Percentiles rank a stretch among this genome's conserved stretches.
These are phyloP conservation scores for Echria macrotheca DNA, from an alignment of 495 filamentous ascomycete genomes.

Conservation along the genomic window DNA sequence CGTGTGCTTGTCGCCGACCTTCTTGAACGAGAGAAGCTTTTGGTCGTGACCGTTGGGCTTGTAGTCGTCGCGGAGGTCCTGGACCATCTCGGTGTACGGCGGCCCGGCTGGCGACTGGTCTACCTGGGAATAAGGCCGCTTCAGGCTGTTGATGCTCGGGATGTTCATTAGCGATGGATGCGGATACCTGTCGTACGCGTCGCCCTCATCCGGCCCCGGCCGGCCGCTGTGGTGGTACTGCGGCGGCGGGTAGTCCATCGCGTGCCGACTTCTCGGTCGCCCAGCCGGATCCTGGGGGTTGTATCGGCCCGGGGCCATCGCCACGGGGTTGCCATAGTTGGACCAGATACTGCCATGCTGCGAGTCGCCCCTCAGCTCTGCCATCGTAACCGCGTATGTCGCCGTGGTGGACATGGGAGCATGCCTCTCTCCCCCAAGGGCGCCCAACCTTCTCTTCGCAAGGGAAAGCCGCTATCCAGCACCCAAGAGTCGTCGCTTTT, in stretches of 20 bases:
- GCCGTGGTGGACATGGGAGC: constrained; percentile 50
- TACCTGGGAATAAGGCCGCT: constrained; percentile 43
- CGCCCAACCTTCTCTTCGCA: constrained; percentile 14
- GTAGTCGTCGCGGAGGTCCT: constrained; percentile 50
- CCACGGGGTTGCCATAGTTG: constrained; percentile 44
- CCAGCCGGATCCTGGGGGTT: constrained; percentile 34
- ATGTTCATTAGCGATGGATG: constrained; percentile 44
- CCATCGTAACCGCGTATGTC: constrained; percentile 49
- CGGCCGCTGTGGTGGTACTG: constrained; percentile 36
- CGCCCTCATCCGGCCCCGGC: constrained; percentile 34
- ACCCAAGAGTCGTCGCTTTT: too few species aligned
- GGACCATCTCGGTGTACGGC: constrained; percentile 48
- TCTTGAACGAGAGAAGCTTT: constrained; percentile 50
- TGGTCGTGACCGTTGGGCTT: constrained; percentile 54
- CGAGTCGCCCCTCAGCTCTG: constrained; percentile 50
- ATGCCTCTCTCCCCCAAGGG: constrained; percentile 29
- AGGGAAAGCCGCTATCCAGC: neutral
- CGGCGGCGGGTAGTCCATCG: constrained; percentile 27
- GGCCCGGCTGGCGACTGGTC: constrained; percentile 26
- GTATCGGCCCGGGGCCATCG: constrained; percentile 40
- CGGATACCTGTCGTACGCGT: constrained; percentile 42
- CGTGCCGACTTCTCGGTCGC: constrained; percentile 37
- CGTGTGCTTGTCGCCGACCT: constrained; percentile 50
- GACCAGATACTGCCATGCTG: constrained; percentile 46
- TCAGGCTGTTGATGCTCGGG: constrained; percentile 50